A percentile compares a stretch with the other conserved stretches of the same genome.
These are phyloP conservation scores for Ophiobolus disseminans DNA, from an alignment of 2,329 filamentous ascomycete genomes.

Conservation along the genomic window DNA sequence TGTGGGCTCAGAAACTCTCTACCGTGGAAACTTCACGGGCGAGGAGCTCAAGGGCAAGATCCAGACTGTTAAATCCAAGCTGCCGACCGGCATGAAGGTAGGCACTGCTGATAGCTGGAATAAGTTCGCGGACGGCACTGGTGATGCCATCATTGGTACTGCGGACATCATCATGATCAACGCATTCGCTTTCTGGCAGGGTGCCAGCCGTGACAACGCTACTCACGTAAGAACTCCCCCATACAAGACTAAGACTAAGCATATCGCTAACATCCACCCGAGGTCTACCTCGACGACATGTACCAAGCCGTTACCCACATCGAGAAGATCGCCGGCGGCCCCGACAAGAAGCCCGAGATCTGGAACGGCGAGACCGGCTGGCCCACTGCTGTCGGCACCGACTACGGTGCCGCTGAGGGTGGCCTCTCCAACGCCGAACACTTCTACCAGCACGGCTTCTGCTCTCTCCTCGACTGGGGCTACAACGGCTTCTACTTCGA, in stretches of 20 bases:
- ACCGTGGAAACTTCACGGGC: conserved; percentile 71
- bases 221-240: conserved; percentile 55
- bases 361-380: conserved; percentile 50
- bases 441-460: conserved; percentile 69
- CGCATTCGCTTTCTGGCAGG: conserved; percentile 78
- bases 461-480: conserved; percentile 69
- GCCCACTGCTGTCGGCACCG: conserved; percentile 58
- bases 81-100: conserved; percentile 62
- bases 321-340: conserved; percentile 63
- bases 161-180: conserved; percentile 71
- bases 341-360: conserved; percentile 63
- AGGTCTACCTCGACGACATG: conserved; percentile 70
- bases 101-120: conserved; percentile 78
- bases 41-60: conserved; percentile 67
- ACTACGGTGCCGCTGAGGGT: conserved; percentile 68
- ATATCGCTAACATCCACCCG: too few relatives aligned
- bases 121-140: conserved; percentile 72
- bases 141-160: conserved; percentile 67
- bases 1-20: conserved; percentile 74
- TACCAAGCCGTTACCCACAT: conserved; percentile 69
- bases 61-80: conserved; percentile 63
- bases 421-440: conserved; percentile 64
- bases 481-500: conserved; percentile 77
- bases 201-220: conserved; percentile 63
- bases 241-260: too few relatives aligned